Evolutionary conservation across 1,284 basidiomycete genomes (phyloP).

Genomic region (Rhodotorula sp.): DNA sequence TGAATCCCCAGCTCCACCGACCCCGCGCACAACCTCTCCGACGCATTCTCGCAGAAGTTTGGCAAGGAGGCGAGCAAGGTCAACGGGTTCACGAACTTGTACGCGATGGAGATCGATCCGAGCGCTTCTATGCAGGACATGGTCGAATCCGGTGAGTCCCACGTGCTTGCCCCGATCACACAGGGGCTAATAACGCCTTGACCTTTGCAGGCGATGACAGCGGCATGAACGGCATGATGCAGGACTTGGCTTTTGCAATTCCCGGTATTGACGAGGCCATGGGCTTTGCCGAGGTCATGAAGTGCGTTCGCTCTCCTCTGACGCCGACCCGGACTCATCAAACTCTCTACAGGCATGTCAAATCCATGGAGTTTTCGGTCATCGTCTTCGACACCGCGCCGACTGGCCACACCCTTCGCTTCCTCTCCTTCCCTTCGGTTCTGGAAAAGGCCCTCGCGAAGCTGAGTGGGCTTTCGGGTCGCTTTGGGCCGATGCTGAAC

Average conservation of each 20-base stretch:
- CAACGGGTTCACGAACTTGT: slow-evolving; percentile 95
- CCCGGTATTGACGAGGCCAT: slow-evolving; percentile 99
- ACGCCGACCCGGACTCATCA: background rate
- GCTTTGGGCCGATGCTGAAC: slow-evolving; percentile 95
- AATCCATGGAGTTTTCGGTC: slow-evolving; percentile 99
- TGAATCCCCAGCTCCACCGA: slow-evolving; percentile 76
- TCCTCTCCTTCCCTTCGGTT: slow-evolving; percentile 96
- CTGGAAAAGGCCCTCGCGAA: slow-evolving; percentile 97
- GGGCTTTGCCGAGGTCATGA: slow-evolving; percentile 99
- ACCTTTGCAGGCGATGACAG: slow-evolving; percentile 72
- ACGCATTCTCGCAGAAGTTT: slow-evolving; percentile 99
- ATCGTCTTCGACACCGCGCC: slow-evolving; percentile 99
- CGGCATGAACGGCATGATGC: slow-evolving; percentile 99
- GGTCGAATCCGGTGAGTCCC: slow-evolving; percentile 86
- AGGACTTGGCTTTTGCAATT: slow-evolving; percentile 97
- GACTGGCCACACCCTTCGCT: slow-evolving; percentile 95
- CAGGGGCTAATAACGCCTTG: background rate
- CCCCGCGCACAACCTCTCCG: slow-evolving; percentile 97
- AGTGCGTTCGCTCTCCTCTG: slow-evolving; percentile 58
- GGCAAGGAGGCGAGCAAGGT: slow-evolving; percentile 99
- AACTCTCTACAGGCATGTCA: slow-evolving; percentile 74
- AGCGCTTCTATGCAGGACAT: slow-evolving; percentile 96
- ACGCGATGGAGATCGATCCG: slow-evolving; percentile 99
- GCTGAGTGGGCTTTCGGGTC: slow-evolving; percentile 81
- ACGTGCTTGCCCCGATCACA: too few relatives aligned